These are phyloP conservation scores for Gelatoporia subvermispora DNA, from an alignment of 768 basidiomycete species.

Conservation along the genomic window DNA sequence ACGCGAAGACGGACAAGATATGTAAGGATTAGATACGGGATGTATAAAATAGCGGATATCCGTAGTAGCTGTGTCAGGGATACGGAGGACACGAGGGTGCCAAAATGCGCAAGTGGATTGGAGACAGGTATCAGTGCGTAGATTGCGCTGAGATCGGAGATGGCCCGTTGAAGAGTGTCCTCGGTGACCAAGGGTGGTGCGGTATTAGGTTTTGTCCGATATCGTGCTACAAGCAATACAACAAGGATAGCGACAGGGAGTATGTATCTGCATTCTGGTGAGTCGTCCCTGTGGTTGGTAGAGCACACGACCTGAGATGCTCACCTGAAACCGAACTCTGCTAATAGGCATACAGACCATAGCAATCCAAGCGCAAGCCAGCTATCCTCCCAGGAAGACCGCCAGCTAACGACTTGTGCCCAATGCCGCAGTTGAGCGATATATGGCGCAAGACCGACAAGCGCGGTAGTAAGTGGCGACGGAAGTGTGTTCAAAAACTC, in stretches of 20 bases:
- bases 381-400: constrained; percentile 50
- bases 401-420: constrained; percentile 56
- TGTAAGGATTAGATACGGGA: constrained; percentile 65
- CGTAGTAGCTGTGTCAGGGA: constrained; percentile 40
- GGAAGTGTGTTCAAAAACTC: constrained; percentile 61
- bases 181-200: constrained; percentile 45
- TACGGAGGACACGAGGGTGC: too few relatives aligned
- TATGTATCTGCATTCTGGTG: constrained; percentile 39
- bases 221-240: constrained; percentile 29
- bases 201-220: constrained; percentile 11
- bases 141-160: constrained; percentile 65
- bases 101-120: too few relatives aligned
- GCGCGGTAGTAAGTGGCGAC: constrained; percentile 51
- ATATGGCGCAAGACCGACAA: constrained; percentile 57
- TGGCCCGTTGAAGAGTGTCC: constrained; percentile 42
- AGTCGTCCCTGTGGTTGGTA: not conserved
- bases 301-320: constrained; percentile 12
- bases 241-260: constrained; percentile 50
- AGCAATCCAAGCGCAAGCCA: constrained; percentile 65
- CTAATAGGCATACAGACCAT: constrained; percentile 74
- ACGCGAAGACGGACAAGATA: constrained; percentile 58
- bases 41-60: constrained; percentile 47
- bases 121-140: constrained; percentile 48
- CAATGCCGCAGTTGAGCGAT: constrained; percentile 39
- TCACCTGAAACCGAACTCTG: constrained; percentile 39